Base-by-base conservation (phyloP, 169 alveolate genomes). In the Cryptosporidium tyzzeri region DNA sequence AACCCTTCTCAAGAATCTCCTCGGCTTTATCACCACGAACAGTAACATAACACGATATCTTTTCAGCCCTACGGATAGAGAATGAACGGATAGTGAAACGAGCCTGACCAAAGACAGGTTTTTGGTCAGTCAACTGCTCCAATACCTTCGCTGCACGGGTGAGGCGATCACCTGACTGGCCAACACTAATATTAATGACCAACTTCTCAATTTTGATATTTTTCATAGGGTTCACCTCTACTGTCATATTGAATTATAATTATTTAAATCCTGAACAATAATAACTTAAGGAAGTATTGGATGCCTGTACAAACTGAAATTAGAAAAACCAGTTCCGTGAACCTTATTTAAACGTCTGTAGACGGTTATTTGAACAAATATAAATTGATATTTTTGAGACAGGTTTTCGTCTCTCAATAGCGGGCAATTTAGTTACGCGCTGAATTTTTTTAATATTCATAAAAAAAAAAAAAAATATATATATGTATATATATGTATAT, bases 11-110 rank as follows among this genome's bases (percentile, higher is more conserved):
- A 68, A 99, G 95, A 48, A 99, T 96, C 91, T 99, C 99, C 84
- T 96, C 97, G 3, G 99, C 99, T 96, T 98, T 97, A 93, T 97
- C 97, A 21, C 99, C 99, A 61, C 99, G 97, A 26, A 99, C 99
- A 35, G 99, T 98, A 80, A 98, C 99, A 92, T 95, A 98, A 93
- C 98, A 96, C 26, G 99, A 99, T 85, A 99, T 99, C 92, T 98
- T 98, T 93, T 99, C 99, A 92, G 98, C 98, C 84, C 99, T 97
- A 89, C 99, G 97, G 91, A 99, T 98, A 67, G 99, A 98, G 86
- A 98, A 98, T 26, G 99, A 96, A 91, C 99, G 97, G 86, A 98
- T 97, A 86, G 99, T 98, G 33, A 69, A 85, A 45, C 95, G 91
- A 58, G 99, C 99, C 92, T 97, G 97, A 80, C 99, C 97, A 92